Percentiles rank a stretch among this genome's conserved stretches.
Conservation (phyloP, 805 yeast genomes). For the Ogataea trehalophila region DNA sequence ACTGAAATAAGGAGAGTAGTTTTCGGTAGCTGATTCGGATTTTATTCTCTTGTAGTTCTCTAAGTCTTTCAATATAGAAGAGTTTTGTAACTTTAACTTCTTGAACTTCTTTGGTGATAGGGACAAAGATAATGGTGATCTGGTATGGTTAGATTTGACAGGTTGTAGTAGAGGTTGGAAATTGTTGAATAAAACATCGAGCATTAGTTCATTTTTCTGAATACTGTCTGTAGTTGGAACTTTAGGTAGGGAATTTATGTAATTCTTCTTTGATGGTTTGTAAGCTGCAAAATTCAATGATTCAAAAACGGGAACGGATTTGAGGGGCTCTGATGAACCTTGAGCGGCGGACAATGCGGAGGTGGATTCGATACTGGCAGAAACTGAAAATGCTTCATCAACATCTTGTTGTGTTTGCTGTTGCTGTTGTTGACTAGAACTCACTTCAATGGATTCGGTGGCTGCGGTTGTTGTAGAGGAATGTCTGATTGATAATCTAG, state of each 20-base stretch:
- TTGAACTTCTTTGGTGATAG: constrained; percentile 18
- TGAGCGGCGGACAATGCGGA: neutral
- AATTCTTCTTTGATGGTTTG: constrained; percentile 17
- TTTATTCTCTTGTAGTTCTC: constrained; percentile 23
- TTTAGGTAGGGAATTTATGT: constrained; percentile 28
- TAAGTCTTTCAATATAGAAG: constrained; percentile 26
- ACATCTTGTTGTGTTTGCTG: constrained; percentile 4
- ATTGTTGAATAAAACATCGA: constrained; percentile 27
- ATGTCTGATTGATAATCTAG: neutral
- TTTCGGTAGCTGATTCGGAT: constrained; percentile 10
- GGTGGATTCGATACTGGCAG: neutral
- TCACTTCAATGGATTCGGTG: constrained; percentile 1
- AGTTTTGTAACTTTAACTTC: constrained; percentile 13
- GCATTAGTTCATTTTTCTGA: constrained; percentile 21
- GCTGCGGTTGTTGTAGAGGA: constrained; percentile 6
- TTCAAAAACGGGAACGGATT: constrained; percentile 1
- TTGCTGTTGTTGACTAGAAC: neutral
- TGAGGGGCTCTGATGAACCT: neutral
- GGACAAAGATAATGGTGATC: constrained; percentile 17
- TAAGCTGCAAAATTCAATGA: constrained; percentile 2
- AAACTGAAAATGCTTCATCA: neutral
- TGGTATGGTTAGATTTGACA: constrained; percentile 24
- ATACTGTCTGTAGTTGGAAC: constrained; percentile 31
- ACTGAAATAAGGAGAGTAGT: constrained; percentile 28
- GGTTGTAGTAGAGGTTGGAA: constrained; percentile 29